Evolutionary conservation across 805 yeast species (phyloP).

Genomic region (Teunomyces funiuensis): DNA sequence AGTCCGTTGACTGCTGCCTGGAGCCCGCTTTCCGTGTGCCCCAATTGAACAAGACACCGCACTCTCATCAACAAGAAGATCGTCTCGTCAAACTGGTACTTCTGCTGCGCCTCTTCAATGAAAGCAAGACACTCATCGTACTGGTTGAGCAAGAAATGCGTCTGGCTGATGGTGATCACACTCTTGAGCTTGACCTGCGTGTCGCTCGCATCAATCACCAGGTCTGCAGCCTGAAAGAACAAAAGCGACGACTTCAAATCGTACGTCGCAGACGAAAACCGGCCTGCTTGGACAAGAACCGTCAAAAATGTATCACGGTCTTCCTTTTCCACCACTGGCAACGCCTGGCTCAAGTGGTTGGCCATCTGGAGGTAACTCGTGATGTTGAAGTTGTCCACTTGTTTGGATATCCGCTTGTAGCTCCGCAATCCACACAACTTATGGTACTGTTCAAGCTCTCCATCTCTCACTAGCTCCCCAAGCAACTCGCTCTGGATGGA

Average conservation of each 20-base stretch:
- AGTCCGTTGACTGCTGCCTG: constrained; percentile 35
- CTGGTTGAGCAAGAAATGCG: constrained; percentile 25
- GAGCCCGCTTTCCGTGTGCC: constrained; percentile 31
- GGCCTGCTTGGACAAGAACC: constrained; percentile 45
- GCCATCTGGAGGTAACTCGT: constrained; percentile 37
- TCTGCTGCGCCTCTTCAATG: constrained; percentile 28
- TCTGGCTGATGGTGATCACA: constrained; percentile 33
- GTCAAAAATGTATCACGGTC: constrained; percentile 39
- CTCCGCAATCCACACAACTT: constrained; percentile 44
- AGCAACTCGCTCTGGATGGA: constrained; percentile 32
- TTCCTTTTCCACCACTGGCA: constrained; percentile 28
- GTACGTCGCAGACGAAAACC: constrained; percentile 42
- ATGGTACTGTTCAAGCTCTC: constrained; percentile 33
- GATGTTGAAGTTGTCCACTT: constrained; percentile 13
- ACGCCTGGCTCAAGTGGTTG: constrained; percentile 37
- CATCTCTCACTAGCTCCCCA: constrained; percentile 20
- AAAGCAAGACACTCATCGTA: constrained; percentile 36
- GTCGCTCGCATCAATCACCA: constrained; percentile 21
- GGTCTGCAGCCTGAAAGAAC: constrained; percentile 38
- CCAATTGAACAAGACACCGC: constrained; percentile 33
- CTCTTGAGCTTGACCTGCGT: constrained; percentile 21
- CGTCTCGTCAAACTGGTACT: constrained; percentile 35
- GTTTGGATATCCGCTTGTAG: constrained; percentile 21
- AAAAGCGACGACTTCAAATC: constrained; percentile 41
- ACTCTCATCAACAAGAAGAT: constrained; percentile 37